Base-by-base conservation (phyloP, 1,284 basidiomycete genomes). In the Ceratobasidium sp. region DNA sequence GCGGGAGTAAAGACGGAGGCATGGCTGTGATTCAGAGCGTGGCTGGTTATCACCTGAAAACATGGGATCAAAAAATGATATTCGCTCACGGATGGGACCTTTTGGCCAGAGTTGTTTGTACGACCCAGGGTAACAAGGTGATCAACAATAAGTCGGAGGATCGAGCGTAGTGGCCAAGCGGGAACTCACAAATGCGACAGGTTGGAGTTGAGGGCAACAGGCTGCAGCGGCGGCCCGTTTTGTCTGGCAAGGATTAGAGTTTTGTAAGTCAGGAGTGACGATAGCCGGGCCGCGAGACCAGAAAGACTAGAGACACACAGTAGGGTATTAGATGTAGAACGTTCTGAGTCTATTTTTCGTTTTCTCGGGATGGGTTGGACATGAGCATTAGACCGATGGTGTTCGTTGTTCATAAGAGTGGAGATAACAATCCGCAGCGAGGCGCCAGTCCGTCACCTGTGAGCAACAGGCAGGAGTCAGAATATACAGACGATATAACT, bases 331-430 rank as follows among this genome's bases (percentile, higher is more conserved):
- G 56, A 72, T 58, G 65, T 69, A 48, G 66, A 46, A 41, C 24
- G 58, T 46, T 49, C 46, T n/a, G 69, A 49, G 31, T 72, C 69
- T 72, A 72, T 62, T 72, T 72, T 72, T 59, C 69, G 69, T 72
- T 72, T 72, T 72, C 69, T 48, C 27, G 56, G 46, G 58, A 61
- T 46, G 46, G 69, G 43, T 54, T 31, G 58, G 56, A 72, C 69
- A 72, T 72, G 69, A 72, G 51, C 56, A 72, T 72, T 72, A 72
- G 39, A 39, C 41, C 43, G 69, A 27, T 54, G 66, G 66, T 62
- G 69, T 72, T 72, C 69, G 69, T 72, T 72, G 69, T 72, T 72
- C 69, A 72, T 72, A 72, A 72, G 69, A 72, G 48, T n/a, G 48
- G 43, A 29, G 62, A 51, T 41, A 43, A 61, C 56, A 58, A 71